Evolutionary conservation across 805 yeast genomes (phyloP).

Genomic region (Yarrowia porcina): DNA sequence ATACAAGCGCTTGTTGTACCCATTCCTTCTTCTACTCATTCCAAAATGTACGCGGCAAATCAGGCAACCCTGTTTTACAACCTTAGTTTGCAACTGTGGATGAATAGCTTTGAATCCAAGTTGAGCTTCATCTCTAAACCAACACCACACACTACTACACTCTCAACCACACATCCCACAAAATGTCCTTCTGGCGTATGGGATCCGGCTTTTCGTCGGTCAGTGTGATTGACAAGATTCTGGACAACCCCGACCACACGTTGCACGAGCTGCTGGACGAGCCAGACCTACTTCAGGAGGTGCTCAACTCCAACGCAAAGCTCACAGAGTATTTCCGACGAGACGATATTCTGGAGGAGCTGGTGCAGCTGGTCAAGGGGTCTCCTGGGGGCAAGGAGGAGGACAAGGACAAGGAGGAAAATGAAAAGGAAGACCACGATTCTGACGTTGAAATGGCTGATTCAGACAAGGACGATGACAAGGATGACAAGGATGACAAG

Average conservation of each 20-base stretch:
- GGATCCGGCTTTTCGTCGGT: constrained; percentile 55
- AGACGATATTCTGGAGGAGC: constrained; percentile 64
- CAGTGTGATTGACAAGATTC: constrained; percentile 53
- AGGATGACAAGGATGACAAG: constrained; percentile 29
- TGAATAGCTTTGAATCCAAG: no score
- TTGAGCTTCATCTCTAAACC: no score
- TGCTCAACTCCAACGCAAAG: constrained; percentile 67
- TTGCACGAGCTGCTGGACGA: constrained; percentile 62
- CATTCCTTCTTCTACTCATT: background rate
- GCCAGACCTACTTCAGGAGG: constrained; percentile 68
- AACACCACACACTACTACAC: background rate
- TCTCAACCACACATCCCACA: background rate
- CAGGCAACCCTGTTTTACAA: constrained; percentile 24
- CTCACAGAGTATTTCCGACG: constrained; percentile 76
- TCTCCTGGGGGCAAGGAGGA: constrained; percentile 23
- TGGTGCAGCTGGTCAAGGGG: constrained; percentile 43
- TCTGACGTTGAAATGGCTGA: constrained; percentile 29
- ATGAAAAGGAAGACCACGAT: constrained; percentile 22
- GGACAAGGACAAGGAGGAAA: background rate
- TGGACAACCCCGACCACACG: constrained; percentile 46
- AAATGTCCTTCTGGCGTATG: constrained; percentile 58
- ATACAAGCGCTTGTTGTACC: no score
- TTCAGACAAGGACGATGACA: constrained; percentile 26
- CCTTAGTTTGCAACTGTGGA: constrained; percentile 7
- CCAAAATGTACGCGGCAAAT: constrained; percentile 12